Evolutionary conservation across 352 stramenopile species (phyloP).

Genomic region (Globisporangium rhizosaccharum): DNA sequence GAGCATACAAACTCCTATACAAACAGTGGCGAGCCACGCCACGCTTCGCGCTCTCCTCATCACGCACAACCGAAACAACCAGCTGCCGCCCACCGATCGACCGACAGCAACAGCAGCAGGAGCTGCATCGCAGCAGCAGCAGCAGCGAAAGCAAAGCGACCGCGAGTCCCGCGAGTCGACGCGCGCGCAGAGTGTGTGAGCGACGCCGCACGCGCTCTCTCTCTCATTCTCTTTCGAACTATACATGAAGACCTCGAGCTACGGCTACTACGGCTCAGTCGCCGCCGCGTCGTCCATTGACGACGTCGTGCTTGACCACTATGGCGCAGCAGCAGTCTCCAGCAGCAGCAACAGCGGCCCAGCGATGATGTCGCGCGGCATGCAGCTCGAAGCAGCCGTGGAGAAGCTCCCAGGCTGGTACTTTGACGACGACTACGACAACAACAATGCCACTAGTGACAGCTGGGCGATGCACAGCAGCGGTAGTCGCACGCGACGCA

Average conservation of each 20-base stretch:
- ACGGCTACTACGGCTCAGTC: conserved; percentile 14
- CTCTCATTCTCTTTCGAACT: neutral
- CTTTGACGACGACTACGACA: conserved; percentile 35
- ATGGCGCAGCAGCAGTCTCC: neutral
- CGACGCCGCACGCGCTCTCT: neutral
- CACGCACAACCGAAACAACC: too few relatives aligned
- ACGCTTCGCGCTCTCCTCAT: too few relatives aligned
- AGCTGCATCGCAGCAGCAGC: too few relatives aligned
- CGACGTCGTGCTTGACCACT: conserved; percentile 1
- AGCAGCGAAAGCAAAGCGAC: too few relatives aligned
- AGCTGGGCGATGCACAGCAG: conserved; percentile 8
- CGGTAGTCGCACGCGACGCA: conserved; percentile 13
- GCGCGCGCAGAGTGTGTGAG: neutral
- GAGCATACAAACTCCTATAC: too few relatives aligned
- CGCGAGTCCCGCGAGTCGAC: too few relatives aligned
- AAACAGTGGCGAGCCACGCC: too few relatives aligned
- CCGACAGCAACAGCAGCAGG: too few relatives aligned
- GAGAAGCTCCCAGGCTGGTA: conserved; percentile 65
- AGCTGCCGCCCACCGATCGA: too few relatives aligned
- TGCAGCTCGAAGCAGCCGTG: conserved; percentile 61
- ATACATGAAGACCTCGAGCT: conserved; percentile 16
- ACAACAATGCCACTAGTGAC: conserved; percentile 11
- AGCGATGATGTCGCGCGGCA: conserved; percentile 33
- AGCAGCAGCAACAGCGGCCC: conserved; percentile 10
- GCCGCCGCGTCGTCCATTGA: conserved; percentile 13